Conservation (phyloP, 345 rosid genomes). For the Melaleuca alternifolia region DNA sequence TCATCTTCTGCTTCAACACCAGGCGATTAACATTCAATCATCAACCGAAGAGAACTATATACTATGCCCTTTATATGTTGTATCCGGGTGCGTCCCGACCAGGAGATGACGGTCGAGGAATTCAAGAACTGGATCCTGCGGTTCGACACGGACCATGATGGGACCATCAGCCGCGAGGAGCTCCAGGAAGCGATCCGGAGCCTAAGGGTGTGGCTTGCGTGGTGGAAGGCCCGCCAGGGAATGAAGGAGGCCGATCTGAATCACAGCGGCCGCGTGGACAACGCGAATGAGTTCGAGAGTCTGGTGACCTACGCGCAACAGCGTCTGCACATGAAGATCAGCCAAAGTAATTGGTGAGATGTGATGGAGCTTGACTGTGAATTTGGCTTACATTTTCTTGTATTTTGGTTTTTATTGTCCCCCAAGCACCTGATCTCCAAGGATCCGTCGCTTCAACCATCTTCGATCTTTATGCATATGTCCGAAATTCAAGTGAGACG, state of each 20-base stretch:
- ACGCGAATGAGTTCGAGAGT: slow-evolving; percentile 12
- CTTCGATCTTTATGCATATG: not conserved
- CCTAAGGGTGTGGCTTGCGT: not conserved
- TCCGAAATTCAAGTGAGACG: not conserved
- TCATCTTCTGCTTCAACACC: not conserved
- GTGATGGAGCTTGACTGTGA: not conserved
- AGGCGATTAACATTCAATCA: not conserved
- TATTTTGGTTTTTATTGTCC: not conserved
- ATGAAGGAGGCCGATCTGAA: not conserved
- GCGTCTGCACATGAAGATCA: slow-evolving; percentile 21
- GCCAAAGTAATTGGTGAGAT: not conserved
- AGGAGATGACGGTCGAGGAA: not conserved
- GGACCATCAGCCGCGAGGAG: not conserved
- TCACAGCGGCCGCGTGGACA: not conserved
- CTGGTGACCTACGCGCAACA: slow-evolving; percentile 7
- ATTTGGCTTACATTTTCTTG: not conserved
- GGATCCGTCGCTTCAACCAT: not conserved
- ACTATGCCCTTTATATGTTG: not conserved
- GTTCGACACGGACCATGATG: not conserved
- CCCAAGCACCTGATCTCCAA: not conserved
- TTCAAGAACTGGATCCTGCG: not conserved
- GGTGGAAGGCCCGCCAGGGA: not conserved
- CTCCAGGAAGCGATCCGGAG: not conserved
- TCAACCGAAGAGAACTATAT: not conserved
- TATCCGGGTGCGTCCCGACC: not conserved